Evolutionary conservation across 306 rosid species (phyloP).

Genomic region (Calophaca sinica): DNA sequence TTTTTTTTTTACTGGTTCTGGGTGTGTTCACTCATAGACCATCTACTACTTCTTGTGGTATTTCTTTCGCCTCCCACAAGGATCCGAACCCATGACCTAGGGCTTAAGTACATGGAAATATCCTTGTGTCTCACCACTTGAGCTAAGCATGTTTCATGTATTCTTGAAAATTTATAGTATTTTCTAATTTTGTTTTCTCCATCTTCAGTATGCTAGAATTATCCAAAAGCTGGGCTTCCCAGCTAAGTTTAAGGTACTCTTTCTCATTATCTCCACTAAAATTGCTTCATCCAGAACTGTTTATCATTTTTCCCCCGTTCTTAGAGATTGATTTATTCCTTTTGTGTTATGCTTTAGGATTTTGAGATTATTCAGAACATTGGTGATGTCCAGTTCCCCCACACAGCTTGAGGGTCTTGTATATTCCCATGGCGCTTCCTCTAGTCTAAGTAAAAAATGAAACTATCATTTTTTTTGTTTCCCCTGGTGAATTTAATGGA

Average conservation of each 20-base stretch:
- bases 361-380: constrained; percentile 91
- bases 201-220: constrained; percentile 85
- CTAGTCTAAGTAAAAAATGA: constrained; percentile 66
- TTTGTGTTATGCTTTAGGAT: constrained; percentile 47
- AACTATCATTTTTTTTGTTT: not conserved
- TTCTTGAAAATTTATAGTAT: constrained; percentile 4
- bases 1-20: too few species aligned
- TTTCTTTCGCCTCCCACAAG: too few species aligned
- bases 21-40: too few species aligned
- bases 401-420: constrained; percentile 89
- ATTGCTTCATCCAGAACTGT: constrained; percentile 24
- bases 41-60: too few species aligned
- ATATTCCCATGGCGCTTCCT: constrained; percentile 84
- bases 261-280: constrained; percentile 13
- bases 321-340: constrained; percentile 16
- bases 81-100: too few species aligned
- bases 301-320: not conserved
- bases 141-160: not conserved
- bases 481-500: constrained; percentile 7
- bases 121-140: too few species aligned
- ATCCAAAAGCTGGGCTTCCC: constrained; percentile 87
- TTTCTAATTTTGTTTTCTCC: constrained; percentile 39
- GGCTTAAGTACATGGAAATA: too few species aligned
- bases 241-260: constrained; percentile 76
- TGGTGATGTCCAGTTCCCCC: constrained; percentile 91